These are phyloP conservation scores for Xylariales sp. DNA, from an alignment of 2,329 filamentous ascomycete species.

Conservation along the genomic window DNA sequence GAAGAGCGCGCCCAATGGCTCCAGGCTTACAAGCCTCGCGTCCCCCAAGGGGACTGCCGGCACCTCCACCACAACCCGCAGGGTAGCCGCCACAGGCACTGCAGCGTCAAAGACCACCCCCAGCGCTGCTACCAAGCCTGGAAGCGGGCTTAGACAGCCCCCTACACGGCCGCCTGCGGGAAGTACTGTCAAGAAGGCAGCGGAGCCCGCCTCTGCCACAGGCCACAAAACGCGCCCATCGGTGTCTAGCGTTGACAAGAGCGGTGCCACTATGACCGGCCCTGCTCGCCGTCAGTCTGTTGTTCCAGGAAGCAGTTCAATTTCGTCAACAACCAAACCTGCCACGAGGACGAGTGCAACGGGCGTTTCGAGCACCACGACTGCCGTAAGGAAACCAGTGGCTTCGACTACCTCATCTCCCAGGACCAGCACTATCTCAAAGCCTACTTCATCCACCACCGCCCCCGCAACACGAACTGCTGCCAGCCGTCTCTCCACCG, in stretches of 20 bases:
- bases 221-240: constrained; percentile 44
- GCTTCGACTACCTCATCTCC: constrained; percentile 19
- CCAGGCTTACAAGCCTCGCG: constrained; percentile 24
- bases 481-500: constrained; percentile 10
- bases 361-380: constrained; percentile 20
- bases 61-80: constrained; percentile 25
- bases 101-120: constrained; percentile 23
- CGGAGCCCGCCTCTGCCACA: constrained; percentile 29
- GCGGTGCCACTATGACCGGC: constrained; percentile 34
- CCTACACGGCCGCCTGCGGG: constrained; percentile 41
- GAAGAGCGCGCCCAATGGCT: constrained; percentile 23
- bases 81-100: constrained; percentile 25
- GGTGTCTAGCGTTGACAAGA: constrained; percentile 45
- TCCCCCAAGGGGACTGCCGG: constrained; percentile 1
- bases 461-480: constrained; percentile 19
- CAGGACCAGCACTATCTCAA: constrained; percentile 27
- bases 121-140: constrained; percentile 28
- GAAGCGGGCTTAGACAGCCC: constrained; percentile 40
- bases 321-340: constrained; percentile 22
- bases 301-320: constrained; percentile 32
- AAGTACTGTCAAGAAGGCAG: constrained; percentile 28
- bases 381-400: constrained; percentile 26
- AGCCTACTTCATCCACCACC: constrained; percentile 32
- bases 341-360: constrained; percentile 30
- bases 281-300: constrained; percentile 39